A percentile compares a stretch with the other conserved stretches of the same genome.
Evolutionary conservation across 208 protist genomes (phyloP).

Genomic region (Lotmaria passim): DNA sequence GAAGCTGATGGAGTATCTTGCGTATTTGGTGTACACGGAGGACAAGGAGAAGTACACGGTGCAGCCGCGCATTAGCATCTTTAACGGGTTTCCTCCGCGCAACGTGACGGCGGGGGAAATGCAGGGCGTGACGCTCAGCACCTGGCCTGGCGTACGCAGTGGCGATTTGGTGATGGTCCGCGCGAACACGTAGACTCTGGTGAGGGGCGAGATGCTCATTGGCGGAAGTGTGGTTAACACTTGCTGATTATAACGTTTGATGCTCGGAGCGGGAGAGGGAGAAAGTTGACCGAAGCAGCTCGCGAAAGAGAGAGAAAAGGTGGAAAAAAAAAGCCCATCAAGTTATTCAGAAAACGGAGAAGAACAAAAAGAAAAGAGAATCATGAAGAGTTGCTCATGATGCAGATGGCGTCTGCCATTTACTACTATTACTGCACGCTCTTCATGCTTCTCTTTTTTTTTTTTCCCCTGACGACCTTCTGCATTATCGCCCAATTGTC

Average conservation of each 20-base stretch:
- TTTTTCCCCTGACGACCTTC: too few species aligned
- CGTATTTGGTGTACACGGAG: conserved; percentile 56
- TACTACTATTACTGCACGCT: too few species aligned
- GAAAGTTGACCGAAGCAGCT: too few species aligned
- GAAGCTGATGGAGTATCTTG: conserved; percentile 60
- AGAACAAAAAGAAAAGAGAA: background rate
- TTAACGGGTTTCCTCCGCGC: conserved; percentile 60
- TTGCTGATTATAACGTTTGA: too few species aligned
- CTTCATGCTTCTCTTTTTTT: too few species aligned
- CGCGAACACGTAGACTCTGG: conserved; percentile 29
- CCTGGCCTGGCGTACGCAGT: conserved; percentile 52
- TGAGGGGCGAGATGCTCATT: background rate
- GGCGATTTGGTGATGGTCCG: conserved; percentile 72
- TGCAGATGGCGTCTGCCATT: too few species aligned
- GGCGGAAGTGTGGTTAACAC: background rate
- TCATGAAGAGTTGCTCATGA: background rate
- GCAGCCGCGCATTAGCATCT: conserved; percentile 42
- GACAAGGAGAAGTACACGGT: conserved; percentile 43
- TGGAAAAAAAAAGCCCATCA: background rate
- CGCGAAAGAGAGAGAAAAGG: background rate
- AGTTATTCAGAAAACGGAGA: background rate
- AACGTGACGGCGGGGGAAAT: conserved; percentile 36
- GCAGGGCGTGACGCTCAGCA: conserved; percentile 36
- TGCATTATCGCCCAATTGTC: too few species aligned
- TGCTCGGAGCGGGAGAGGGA: too few species aligned